A percentile compares a stretch with the other conserved stretches of the same genome.
These are phyloP conservation scores for Euphorbia neoarborescens DNA, from an alignment of 441 rosid genomes.

Conservation along the genomic window DNA sequence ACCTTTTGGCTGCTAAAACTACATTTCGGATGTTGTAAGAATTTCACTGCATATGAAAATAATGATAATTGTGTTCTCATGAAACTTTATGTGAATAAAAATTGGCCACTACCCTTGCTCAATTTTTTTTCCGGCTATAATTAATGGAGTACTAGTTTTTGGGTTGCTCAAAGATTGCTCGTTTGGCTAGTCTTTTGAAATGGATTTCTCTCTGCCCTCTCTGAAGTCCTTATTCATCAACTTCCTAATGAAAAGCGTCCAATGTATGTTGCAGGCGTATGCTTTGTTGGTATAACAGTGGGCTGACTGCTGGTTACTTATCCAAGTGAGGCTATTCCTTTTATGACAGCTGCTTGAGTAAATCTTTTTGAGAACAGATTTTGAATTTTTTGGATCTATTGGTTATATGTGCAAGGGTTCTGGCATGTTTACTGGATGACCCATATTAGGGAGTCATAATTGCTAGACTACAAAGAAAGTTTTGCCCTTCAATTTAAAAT, in stretches of 20 bases:
- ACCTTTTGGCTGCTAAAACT: background rate
- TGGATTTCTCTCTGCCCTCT: background rate
- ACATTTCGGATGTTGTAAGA: background rate
- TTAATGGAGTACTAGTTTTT: background rate
- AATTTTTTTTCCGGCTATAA: background rate
- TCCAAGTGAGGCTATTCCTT: conserved; percentile 2
- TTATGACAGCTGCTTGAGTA: conserved; percentile 11
- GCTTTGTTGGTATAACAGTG: conserved; percentile 1
- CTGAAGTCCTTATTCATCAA: background rate
- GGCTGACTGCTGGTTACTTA: background rate
- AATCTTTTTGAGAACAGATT: background rate
- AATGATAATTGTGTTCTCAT: background rate
- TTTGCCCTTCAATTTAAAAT: background rate
- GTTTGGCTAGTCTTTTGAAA: conserved; percentile 5
- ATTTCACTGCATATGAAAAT: background rate
- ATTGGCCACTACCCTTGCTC: background rate
- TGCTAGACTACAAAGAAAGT: background rate
- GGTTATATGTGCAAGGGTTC: background rate
- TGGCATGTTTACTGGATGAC: background rate
- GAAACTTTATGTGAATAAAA: background rate
- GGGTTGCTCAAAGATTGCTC: background rate
- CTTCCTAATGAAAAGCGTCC: background rate
- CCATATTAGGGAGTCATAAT: background rate
- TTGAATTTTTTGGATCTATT: conserved; percentile 8
- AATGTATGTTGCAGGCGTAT: conserved; percentile 17